phyloP scores from a whole-genome alignment of 352 stramenopile species.

The Phytophthora nicotianae region DNA sequence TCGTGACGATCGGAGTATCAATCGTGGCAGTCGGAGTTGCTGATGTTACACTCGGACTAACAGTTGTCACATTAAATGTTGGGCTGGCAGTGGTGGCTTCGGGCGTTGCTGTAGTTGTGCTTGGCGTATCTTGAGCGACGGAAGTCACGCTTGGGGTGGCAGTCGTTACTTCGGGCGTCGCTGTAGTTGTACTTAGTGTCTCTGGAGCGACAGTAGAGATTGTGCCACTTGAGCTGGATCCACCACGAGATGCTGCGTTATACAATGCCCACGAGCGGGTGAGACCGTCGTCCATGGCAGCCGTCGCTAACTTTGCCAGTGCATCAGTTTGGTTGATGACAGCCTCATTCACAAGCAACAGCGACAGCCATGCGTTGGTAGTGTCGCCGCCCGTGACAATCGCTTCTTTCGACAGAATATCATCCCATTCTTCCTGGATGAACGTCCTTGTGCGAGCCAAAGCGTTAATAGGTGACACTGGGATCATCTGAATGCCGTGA shows the following conservation, averaged over 20 bases:
- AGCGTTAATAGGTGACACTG: slow-evolving; percentile 74
- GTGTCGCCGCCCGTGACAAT: slow-evolving; percentile 54
- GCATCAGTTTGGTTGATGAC: slow-evolving; percentile 59
- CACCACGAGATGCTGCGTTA: slow-evolving; percentile 51
- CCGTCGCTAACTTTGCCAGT: slow-evolving; percentile 47
- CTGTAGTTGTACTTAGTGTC: neutral
- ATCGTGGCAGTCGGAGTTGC: slow-evolving; percentile 7
- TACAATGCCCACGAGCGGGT: slow-evolving; percentile 77
- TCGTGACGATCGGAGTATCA: slow-evolving; percentile 13
- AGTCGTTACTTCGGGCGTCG: neutral
- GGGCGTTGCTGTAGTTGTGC: neutral
- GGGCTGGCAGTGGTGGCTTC: neutral
- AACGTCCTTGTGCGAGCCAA: slow-evolving; percentile 66
- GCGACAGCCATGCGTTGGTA: slow-evolving; percentile 69
- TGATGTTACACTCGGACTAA: slow-evolving; percentile 1
- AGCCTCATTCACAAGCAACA: slow-evolving; percentile 78
- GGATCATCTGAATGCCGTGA: slow-evolving; percentile 86
- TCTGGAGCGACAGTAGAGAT: neutral
- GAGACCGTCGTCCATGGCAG: slow-evolving; percentile 70
- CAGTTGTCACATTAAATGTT: slow-evolving; percentile 3
- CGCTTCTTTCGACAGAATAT: slow-evolving; percentile 72
- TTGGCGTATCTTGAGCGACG: neutral
- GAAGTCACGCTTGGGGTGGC: neutral
- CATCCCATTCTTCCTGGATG: slow-evolving; percentile 76
- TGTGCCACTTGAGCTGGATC: slow-evolving; percentile 6